Evolutionary conservation across 139 green algal species (phyloP).

Genomic region (Asterochloris erici): DNA sequence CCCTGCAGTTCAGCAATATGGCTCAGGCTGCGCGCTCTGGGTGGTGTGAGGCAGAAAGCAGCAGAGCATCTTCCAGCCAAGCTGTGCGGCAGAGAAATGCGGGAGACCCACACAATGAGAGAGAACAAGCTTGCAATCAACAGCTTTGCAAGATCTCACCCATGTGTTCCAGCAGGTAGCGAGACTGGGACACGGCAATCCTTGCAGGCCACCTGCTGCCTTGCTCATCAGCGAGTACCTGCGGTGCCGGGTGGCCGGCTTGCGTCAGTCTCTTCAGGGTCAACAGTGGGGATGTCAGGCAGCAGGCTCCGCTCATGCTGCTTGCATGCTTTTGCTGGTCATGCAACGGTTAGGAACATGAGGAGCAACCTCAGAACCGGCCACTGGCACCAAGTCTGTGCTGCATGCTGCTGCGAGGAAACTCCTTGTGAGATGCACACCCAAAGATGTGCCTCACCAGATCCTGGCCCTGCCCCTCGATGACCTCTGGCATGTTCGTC

Average conservation of each 20-base stretch:
- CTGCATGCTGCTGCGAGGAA: no score
- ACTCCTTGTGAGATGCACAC: no score
- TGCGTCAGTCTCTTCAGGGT: no score
- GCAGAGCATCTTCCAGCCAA: background rate
- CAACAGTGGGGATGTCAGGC: no score
- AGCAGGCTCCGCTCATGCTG: no score
- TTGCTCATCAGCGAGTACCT: background rate
- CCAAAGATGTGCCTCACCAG: background rate
- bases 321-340: no score
- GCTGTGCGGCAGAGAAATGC: background rate
- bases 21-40: background rate
- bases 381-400: no score
- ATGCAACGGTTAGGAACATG: no score
- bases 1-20: background rate
- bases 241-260: background rate
- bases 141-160: background rate
- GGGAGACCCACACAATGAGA: background rate
- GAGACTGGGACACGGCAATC: background rate
- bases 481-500: conserved; percentile 29
- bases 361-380: no score
- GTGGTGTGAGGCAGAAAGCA: background rate
- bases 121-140: no score
- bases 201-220: background rate
- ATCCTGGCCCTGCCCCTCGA: background rate
- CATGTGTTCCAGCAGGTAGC: conserved; percentile 8